Evolutionary conservation across 306 rosid species (phyloP), one percentile per base, ranked within the genome.

Genomic region (Albizia julibrissin): DNA sequence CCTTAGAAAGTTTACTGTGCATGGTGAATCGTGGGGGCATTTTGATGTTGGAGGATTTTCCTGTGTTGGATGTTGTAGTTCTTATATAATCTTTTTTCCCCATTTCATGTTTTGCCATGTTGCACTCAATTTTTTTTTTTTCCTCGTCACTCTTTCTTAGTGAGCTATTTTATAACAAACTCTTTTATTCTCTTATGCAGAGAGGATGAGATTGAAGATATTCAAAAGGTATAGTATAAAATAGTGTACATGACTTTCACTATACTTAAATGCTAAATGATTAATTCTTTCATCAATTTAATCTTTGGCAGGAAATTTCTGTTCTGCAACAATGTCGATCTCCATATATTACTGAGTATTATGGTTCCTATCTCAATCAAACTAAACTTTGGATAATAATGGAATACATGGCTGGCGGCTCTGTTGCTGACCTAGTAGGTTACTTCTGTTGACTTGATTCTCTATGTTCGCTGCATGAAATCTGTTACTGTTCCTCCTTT

Each of bases 341-440:
- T 83, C 92, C 91, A 65, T 94, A 94, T 84, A 96, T 96, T 78
- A 96, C 99, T 16, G 99, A 94, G 85, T 96, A 96, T 71, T 94
- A 96, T 80, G 99, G 97, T 86, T 92, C 99, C 83, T 92, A 83
- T 91, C 93, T 94, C 86, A 87, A 96, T 82, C 97, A 96, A 88
- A 96, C 99, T 27, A 96, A 92, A 87, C 89, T 96, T 78, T 94
- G 99, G 99, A 96, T 96, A 83, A 93, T 96, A 87, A 96, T 96
- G 99, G 99, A 96, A 79, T 96, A 93, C 89, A 96, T 96, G 99
- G 99, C 98, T 59, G 98, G 99, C 24, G 98, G 99, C 78, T 96
- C 99, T 68, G 98, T 96, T 81, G 99, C 99, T 85, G 99, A 96
- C 86, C 91, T 96, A 86, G 99, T 96, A 91, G 80, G 97, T 88